A percentile compares a stretch with the other conserved stretches of the same genome.
These are phyloP conservation scores for Colletotrichum sp. DNA, from an alignment of 2,329 filamentous ascomycete genomes.

Conservation along the genomic window DNA sequence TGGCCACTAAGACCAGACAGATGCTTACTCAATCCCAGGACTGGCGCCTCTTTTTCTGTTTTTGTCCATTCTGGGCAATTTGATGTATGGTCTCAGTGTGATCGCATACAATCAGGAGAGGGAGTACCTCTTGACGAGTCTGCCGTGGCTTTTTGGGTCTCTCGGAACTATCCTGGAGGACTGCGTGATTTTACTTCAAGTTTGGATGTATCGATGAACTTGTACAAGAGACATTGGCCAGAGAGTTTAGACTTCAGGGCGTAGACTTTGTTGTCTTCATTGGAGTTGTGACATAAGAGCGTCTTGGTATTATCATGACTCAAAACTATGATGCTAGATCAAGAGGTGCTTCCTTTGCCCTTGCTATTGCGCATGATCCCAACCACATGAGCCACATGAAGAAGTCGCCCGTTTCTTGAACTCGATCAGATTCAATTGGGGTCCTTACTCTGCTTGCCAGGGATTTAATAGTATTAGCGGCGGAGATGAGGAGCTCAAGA, in stretches of 20 bases:
- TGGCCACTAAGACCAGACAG: accelerated
- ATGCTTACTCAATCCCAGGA: not conserved
- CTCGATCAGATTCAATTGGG: not conserved
- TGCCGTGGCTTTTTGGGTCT: constrained; percentile 9
- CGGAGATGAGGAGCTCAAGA: not conserved
- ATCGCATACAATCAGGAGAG: constrained; percentile 8
- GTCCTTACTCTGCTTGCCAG: too few relatives aligned
- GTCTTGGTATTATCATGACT: not conserved
- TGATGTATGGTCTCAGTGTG: constrained; percentile 8
- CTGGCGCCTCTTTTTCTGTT: constrained; percentile 1
- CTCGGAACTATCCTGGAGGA: constrained; percentile 8
- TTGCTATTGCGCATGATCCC: not conserved
- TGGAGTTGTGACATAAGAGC: not conserved
- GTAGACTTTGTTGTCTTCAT: not conserved
- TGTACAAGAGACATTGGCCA: not conserved
- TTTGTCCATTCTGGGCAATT: not conserved
- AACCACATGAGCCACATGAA: not conserved
- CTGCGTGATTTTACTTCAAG: not conserved
- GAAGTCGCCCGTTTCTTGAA: not conserved
- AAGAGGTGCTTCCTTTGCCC: not conserved
- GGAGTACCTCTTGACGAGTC: not conserved
- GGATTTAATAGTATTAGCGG: not conserved
- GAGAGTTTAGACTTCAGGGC: not conserved
- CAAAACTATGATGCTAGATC: not conserved
- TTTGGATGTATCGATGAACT: not conserved